A percentile compares a stretch with the other conserved stretches of the same genome.
These are phyloP conservation scores for Pezicula radicicola DNA, from an alignment of 2,329 filamentous ascomycete species.

Conservation along the genomic window DNA sequence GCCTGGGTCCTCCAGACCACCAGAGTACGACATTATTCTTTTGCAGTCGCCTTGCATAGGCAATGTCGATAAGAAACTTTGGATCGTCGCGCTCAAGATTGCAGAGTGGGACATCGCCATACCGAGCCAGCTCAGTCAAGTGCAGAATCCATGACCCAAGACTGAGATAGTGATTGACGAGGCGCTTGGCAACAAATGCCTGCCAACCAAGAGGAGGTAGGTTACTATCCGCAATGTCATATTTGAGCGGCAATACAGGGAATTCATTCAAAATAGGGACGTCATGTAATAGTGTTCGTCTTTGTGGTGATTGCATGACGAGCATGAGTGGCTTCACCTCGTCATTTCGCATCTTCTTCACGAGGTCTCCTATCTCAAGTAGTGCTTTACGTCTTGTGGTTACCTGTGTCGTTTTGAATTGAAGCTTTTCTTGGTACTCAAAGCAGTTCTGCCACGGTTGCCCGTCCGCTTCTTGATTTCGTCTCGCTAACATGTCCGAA, in stretches of 20 bases:
- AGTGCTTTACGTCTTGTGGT: constrained; percentile 87
- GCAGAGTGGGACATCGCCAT: constrained; percentile 91
- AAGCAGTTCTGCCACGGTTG: constrained; percentile 79
- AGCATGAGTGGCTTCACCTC: constrained; percentile 77
- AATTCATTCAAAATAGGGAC: constrained; percentile 81
- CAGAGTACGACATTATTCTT: constrained; percentile 92
- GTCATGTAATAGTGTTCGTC: constrained; percentile 76
- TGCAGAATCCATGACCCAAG: constrained; percentile 92
- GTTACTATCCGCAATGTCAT: constrained; percentile 80
- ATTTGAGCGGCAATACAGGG: constrained; percentile 76
- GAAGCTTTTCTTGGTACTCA: constrained; percentile 79
- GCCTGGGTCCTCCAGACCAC: constrained; percentile 87
- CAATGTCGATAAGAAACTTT: constrained; percentile 90
- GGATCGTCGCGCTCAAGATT: constrained; percentile 95
- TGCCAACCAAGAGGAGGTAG: constrained; percentile 95
- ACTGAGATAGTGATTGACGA: constrained; percentile 87
- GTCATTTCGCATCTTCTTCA: constrained; percentile 89
- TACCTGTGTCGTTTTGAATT: constrained; percentile 83
- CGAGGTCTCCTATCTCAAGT: constrained; percentile 79
- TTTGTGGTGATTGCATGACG: constrained; percentile 87
- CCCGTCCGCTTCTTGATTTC: constrained; percentile 62
- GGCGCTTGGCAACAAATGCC: constrained; percentile 76
- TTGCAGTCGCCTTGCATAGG: constrained; percentile 86
- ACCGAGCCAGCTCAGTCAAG: constrained; percentile 80
- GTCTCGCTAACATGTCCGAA: constrained; percentile 66